Evolutionary conservation across 139 green algal genomes (phyloP), one percentile per base, ranked within the genome.

Genomic region (Chlamydomonas incerta): DNA sequence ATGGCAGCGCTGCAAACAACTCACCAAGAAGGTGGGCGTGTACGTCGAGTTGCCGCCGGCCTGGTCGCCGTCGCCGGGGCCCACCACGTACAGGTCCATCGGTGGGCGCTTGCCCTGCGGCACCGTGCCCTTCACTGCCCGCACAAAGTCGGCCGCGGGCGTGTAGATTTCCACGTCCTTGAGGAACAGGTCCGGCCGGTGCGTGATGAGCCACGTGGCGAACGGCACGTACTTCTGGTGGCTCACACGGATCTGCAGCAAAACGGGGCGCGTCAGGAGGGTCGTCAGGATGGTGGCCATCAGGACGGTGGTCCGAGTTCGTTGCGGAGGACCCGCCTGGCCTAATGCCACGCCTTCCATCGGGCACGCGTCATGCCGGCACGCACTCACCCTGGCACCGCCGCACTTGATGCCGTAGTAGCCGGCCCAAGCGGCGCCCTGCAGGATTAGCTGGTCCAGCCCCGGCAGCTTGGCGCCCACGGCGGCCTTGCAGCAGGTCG

Each of bases 51-150:
- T 50, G 41, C 41, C 41, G 41, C 41, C 41, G 8, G 5, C 67
- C 17, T 17, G 2, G 14, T n/a, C 33, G 33, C 18, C 34, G 18
- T 29, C 26, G 18, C n/a, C 21, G 1, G 67, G 67, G 17, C 67
- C 67, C 17, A 72, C 8, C 0, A 72, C 18, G 15, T 47, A 72
- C 67, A 72, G 67, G 18, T 72, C 67, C 15, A 21, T 72, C 33
- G 67, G 67, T 33, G 67, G 67, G 11, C 34, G n/a, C 67, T 72
- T 72, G 67, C 67, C 67, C 33, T 72, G 67, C 8, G 67, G 67
- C 67, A 72, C 67, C 33, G 67, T 72, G 67, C 67, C 67, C 33
- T 21, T 15, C 2, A 72, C 67, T 3, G n/a, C 14, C 14, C 15
- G 0, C 2, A 72, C 18, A 33, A 72, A 72, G 18, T 72, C 33